phyloP scores from a whole-genome alignment of 2,329 filamentous ascomycete species.

The Stromatinia cepivora region DNA sequence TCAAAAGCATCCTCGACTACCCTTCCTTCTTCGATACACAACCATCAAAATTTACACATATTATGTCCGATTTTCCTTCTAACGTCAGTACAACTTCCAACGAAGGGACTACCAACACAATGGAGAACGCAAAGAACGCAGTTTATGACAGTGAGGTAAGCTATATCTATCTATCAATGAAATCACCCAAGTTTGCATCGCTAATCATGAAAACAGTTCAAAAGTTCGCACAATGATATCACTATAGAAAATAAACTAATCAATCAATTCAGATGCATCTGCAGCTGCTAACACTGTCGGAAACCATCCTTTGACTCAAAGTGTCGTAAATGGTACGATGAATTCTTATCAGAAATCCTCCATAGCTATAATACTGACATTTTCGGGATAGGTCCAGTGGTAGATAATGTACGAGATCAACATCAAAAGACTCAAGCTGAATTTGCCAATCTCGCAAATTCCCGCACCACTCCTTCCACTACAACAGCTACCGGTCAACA shows the following conservation, averaged over 20 bases:
- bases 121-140: constrained; percentile 24
- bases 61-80: constrained; percentile 22
- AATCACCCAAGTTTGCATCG: neutral
- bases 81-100: constrained; percentile 15
- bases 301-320: constrained; percentile 41
- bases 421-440: constrained; percentile 55
- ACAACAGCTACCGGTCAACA: constrained; percentile 61
- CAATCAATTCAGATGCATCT: constrained; percentile 35
- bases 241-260: constrained; percentile 28
- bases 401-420: constrained; percentile 59
- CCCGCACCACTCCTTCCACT: constrained; percentile 55
- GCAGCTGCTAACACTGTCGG: constrained; percentile 39
- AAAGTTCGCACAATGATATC: neutral
- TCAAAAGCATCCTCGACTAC: neutral
- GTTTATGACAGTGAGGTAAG: constrained; percentile 24
- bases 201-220: constrained; percentile 20
- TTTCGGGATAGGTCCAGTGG: constrained; percentile 53
- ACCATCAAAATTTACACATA: constrained; percentile 2
- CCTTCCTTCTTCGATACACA: neutral
- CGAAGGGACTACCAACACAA: constrained; percentile 5
- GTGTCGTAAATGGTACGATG: constrained; percentile 38
- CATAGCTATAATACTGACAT: constrained; percentile 17
- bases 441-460: constrained; percentile 58
- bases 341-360: constrained; percentile 17
- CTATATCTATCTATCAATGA: neutral